Evolutionary conservation across 495 filamentous ascomycete genomes (phyloP), one percentile per base, ranked within the genome.

Genomic region (Tuber aestivum): DNA sequence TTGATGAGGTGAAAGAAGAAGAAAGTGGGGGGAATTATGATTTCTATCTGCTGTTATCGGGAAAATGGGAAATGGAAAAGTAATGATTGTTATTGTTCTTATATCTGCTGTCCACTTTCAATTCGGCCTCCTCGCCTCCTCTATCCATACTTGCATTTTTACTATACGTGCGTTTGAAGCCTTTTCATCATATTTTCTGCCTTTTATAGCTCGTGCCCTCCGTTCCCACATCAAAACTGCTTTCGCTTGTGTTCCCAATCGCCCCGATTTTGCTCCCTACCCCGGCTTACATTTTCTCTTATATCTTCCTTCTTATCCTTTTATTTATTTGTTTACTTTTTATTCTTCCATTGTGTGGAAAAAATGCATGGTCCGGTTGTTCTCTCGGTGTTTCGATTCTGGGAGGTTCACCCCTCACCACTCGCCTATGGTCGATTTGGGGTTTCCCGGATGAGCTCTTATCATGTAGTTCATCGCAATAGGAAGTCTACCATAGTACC

Each of bases 351-450:
- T 50, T 70, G 41, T 41, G 41, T 42, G 27, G 48, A 45, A 61
- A 65, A 65, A 45, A 72, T 70, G 27, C 42, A 56, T 73, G 75
- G 73, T 56, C 78, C n/a, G 45, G 70, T 38, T 75, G 56, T 76
- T 69, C 21, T 50, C 72, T 44, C 71, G 70, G 76, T 41, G 45
- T 35, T n/a, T 71, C 21, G n/a, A n/a, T 71, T 61, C 3, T 16
- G 38, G 41, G 44, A 2, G 14, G n/a, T 23, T 27, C 37, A 37
- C 71, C 41, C 21, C 41, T 32, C 10, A 1, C 50, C 10, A 1
- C n/a, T 27, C 56, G 35, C 32, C 27, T 18, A 18, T 27, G 27
- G 27, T 35, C 56, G 32, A 65, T 65, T 65, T 65, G 14, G 4
- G 14, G 56, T 35, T 65, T 65, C 56, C 6, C 9, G 7, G 56